phyloP scores from a whole-genome alignment of 495 filamentous ascomycete species.

The Hapsidospora chrysogenum region DNA sequence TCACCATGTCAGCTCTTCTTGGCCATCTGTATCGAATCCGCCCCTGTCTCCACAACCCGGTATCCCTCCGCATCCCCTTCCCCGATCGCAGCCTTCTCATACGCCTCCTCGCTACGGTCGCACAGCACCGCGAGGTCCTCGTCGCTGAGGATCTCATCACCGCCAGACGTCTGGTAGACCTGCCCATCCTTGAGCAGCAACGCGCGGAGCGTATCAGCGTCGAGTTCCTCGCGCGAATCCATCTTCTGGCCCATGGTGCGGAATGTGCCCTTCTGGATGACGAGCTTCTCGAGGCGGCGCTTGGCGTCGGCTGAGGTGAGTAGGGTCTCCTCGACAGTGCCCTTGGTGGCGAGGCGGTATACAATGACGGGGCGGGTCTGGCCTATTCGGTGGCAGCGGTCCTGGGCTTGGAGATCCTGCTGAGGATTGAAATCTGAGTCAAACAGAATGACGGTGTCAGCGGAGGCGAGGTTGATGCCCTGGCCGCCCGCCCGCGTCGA shows the following conservation, averaged over 20 bases:
- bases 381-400: constrained; percentile 86
- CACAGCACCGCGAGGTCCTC: constrained; percentile 63
- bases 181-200: constrained; percentile 48
- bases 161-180: constrained; percentile 38
- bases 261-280: constrained; percentile 84
- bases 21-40: constrained; percentile 23
- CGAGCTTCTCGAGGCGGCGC: constrained; percentile 81
- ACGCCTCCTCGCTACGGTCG: constrained; percentile 70
- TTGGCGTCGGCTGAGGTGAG: constrained; percentile 84
- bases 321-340: constrained; percentile 79
- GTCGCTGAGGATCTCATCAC: constrained; percentile 51
- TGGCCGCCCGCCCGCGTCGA: constrained; percentile 86
- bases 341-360: constrained; percentile 88
- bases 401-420: constrained; percentile 90
- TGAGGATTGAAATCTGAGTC: constrained; percentile 98
- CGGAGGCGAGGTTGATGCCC: constrained; percentile 93
- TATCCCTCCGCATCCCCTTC: constrained; percentile 46
- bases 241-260: constrained; percentile 42
- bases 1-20: constrained; percentile 4
- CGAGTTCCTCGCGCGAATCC: constrained; percentile 23
- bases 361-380: constrained; percentile 84
- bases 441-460: constrained; percentile 92
- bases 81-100: constrained; percentile 58
- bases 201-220: constrained; percentile 40
- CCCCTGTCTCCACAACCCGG: constrained; percentile 48